phyloP scores from a whole-genome alignment of 345 rosid species.

The Clarkia xantiana region DNA sequence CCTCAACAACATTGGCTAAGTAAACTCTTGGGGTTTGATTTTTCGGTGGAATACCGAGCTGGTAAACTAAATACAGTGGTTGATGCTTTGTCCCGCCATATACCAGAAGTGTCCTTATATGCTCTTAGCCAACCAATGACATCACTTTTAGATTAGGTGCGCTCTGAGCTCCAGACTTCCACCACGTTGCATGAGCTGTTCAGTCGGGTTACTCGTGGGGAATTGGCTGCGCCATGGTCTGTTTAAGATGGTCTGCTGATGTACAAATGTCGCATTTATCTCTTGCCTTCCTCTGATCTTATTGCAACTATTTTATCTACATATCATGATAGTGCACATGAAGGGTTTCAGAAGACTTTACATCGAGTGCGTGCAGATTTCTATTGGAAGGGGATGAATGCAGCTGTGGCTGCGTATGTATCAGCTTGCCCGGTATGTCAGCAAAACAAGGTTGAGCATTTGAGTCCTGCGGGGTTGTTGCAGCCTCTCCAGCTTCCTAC shows the following conservation, averaged over 20 bases:
- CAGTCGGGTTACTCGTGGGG: background rate
- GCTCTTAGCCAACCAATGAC: no score
- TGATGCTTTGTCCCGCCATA: background rate
- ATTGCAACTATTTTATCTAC: no score
- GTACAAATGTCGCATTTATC: no score
- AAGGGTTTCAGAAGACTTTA: no score
- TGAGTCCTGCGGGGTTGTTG: slow-evolving; percentile 1
- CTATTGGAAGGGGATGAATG: background rate
- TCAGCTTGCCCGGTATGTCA: background rate
- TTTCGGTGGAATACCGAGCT: background rate
- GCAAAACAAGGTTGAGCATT: slow-evolving; percentile 1
- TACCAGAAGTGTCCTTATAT: no score
- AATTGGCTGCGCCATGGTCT: no score
- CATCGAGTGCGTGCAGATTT: background rate
- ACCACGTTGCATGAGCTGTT: no score
- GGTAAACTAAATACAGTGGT: background rate
- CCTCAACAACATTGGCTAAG: slow-evolving; percentile 4
- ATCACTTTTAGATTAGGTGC: no score
- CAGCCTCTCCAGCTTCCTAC: slow-evolving; percentile 1
- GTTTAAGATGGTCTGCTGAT: no score
- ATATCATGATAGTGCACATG: no score
- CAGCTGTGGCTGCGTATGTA: background rate
- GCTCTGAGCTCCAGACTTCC: no score
- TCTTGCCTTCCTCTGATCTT: no score
- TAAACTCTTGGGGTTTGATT: slow-evolving; percentile 1